Base-by-base conservation (phyloP, 768 basidiomycete genomes). In the Krasilnikovozyma curviuscula region DNA sequence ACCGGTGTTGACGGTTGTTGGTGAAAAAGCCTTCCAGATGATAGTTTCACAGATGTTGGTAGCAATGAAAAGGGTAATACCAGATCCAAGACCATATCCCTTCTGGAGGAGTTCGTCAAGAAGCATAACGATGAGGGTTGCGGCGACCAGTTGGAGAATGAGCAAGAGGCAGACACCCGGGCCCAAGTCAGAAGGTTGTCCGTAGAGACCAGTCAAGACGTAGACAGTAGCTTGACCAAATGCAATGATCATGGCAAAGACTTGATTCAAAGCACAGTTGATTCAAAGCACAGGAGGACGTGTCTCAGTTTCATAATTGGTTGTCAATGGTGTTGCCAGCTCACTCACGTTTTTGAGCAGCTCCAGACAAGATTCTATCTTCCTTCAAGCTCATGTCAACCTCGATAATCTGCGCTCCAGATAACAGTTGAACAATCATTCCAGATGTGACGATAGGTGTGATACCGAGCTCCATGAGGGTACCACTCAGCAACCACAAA, bases 41-140 rank as follows among this genome's bases (percentile, higher is more conserved):
- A 98, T 97, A 54, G 81, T 84, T 66, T 98, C 93, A 67, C 91
- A 97, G 58, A 98, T 97, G 73, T 97, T 98, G 70, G 93, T 97
- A 4, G 91, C 93, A 59, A 97, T 93, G 75, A 97, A 97, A 49
- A 97, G 79, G 49, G 88, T 89, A 67, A 98, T 95, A 54, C 93
- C 93, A 5, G 85, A 89, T 49, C 93, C 93, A 54, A 97, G 83
- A 63, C 93, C 91, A 65, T 98, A 97, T 35, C 91, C 93, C 65
- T 97, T 97, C 60, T 95, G 91, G 56, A 98, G 82, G 53, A 98
- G 83, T 66, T 97, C 89, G 62, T 97, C 91, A 57, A 98, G 83
- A 56, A 97, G 78, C 58, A 95, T 85, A 65, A 97, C 93, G 66
- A 98, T 91, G 58, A 97, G 77, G 33, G 86, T 75, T 10, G 93